Conservation (phyloP, 2,329 filamentous ascomycete species). For the Colletotrichum incanum region DNA sequence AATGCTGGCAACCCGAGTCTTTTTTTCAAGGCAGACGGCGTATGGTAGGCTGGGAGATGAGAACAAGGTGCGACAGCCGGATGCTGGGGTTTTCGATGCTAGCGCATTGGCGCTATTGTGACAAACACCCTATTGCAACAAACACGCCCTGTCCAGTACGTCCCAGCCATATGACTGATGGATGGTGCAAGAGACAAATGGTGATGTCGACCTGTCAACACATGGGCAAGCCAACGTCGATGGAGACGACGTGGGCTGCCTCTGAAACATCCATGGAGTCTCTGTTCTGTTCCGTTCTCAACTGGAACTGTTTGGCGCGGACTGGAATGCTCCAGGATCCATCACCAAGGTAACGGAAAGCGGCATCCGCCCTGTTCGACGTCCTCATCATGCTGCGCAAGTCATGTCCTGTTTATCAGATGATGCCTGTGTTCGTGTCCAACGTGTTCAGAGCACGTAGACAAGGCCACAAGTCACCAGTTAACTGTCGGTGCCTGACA, state of each 20-base stretch:
- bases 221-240: neutral
- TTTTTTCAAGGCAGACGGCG: neutral
- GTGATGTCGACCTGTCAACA: conserved; percentile 10
- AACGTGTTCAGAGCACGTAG: neutral
- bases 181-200: neutral
- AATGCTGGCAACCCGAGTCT: neutral
- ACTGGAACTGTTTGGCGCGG: neutral
- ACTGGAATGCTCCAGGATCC: neutral
- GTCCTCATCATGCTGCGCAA: neutral
- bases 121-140: neutral
- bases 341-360: conserved; percentile 8
- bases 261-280: conserved; percentile 21
- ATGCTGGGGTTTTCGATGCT: neutral
- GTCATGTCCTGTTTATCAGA: too few species aligned
- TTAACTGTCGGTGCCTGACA: neutral
- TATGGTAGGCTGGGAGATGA: neutral
- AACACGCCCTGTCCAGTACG: neutral
- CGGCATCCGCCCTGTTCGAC: neutral
- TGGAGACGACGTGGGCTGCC: neutral
- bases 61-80: conserved; percentile 9
- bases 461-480: neutral
- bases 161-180: neutral
- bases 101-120: neutral
- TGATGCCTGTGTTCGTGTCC: neutral
- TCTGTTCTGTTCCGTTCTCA: conserved; percentile 6